phyloP scores from a whole-genome alignment of 2,329 filamentous ascomycete genomes.

The Bipolaris sorokiniana region DNA sequence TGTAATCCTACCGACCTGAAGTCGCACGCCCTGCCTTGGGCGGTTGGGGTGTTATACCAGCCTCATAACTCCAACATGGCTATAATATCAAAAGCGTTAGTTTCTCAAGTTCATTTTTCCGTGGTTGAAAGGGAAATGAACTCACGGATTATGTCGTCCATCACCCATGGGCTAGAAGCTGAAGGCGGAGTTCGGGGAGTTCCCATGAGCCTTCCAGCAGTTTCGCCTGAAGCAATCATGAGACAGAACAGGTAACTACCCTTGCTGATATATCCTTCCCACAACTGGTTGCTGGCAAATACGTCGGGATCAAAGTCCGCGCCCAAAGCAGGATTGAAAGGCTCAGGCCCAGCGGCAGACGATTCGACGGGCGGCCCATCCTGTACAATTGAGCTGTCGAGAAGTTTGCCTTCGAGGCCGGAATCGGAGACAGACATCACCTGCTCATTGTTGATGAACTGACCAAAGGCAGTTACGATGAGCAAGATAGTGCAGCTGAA shows the following conservation, averaged over 20 bases:
- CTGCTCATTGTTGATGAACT: background rate
- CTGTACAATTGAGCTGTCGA: background rate
- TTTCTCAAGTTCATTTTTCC: background rate
- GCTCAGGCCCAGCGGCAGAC: background rate
- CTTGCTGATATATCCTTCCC: slow-evolving; percentile 19
- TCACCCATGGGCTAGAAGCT: slow-evolving; percentile 24
- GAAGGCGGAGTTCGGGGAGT: slow-evolving; percentile 23
- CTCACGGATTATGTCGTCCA: slow-evolving; percentile 19
- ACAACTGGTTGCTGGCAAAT: slow-evolving; percentile 13
- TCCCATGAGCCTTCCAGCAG: slow-evolving; percentile 18
- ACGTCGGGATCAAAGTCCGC: slow-evolving; percentile 10
- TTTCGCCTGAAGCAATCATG: slow-evolving; percentile 26
- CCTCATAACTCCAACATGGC: slow-evolving; percentile 18
- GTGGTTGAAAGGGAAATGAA: too few relatives aligned
- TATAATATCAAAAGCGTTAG: background rate
- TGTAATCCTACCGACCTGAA: slow-evolving; percentile 9
- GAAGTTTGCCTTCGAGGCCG: background rate
- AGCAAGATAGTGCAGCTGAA: background rate
- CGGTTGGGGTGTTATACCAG: slow-evolving; percentile 14
- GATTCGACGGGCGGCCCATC: too few relatives aligned
- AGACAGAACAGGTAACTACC: slow-evolving; percentile 20
- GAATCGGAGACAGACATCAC: background rate
- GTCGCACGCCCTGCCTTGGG: slow-evolving; percentile 12
- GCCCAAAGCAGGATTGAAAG: background rate
- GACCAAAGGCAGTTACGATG: background rate